Conservation (phyloP, 495 filamentous ascomycete species). For the Venustampulla echinocandica region DNA sequence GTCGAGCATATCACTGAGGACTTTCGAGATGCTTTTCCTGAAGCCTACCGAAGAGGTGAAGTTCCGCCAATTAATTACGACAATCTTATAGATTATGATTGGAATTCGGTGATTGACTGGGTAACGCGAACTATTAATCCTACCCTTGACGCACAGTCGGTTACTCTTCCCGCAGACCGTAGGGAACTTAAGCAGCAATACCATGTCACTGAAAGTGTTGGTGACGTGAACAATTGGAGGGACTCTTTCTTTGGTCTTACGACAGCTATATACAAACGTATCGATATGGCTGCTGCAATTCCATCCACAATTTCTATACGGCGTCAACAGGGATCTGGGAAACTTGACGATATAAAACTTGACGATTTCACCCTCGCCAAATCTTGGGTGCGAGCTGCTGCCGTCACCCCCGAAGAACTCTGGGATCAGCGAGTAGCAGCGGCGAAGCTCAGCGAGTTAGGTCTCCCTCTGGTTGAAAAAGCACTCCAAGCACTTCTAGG, state of each 20-base stretch:
- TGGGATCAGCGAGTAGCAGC: conserved; percentile 37
- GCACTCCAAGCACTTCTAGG: conserved; percentile 49
- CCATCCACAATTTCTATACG: conserved; percentile 7
- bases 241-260: conserved; percentile 36
- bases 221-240: conserved; percentile 35
- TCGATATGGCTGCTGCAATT: conserved; percentile 23
- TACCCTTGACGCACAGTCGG: conserved; percentile 27
- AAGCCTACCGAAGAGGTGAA: conserved; percentile 62
- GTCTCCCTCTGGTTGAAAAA: conserved; percentile 39
- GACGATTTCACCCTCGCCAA: conserved; percentile 36
- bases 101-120: conserved; percentile 71
- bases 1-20: conserved; percentile 63
- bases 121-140: conserved; percentile 24
- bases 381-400: conserved; percentile 53
- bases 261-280: conserved; percentile 36
- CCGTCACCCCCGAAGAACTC: conserved; percentile 40
- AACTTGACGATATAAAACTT: neutral
- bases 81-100: conserved; percentile 65
- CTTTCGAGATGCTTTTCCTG: conserved; percentile 67
- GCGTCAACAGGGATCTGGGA: neutral
- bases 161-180: conserved; percentile 23
- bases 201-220: conserved; percentile 26
- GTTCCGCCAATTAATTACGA: conserved; percentile 65
- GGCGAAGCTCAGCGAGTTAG: conserved; percentile 34
- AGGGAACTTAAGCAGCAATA: conserved; percentile 27